Evolutionary conservation across 345 rosid genomes (phyloP).

Genomic region (Ceriops decandra): DNA sequence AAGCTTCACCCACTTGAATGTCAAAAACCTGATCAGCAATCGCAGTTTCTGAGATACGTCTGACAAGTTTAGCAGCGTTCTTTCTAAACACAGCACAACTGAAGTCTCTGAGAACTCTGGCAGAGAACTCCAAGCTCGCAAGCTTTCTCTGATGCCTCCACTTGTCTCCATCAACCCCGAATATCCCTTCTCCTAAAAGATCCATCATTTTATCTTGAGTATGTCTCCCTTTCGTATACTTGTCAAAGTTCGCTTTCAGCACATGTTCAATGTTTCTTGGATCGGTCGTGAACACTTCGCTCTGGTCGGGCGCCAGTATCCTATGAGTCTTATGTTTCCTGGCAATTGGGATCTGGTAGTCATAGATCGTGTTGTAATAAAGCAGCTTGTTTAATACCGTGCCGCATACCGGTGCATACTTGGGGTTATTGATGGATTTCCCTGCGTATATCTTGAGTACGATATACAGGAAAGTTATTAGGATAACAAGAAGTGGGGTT

Average conservation of each 20-base stretch:
- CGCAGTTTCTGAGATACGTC: conserved; percentile 30
- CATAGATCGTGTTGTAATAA: conserved; percentile 41
- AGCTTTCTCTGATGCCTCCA: conserved; percentile 77
- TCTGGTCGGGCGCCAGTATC: conserved; percentile 38
- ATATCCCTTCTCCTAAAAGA: conserved; percentile 61
- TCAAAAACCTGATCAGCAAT: conserved; percentile 39
- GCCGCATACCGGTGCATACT: conserved; percentile 49
- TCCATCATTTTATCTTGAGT: conserved; percentile 27
- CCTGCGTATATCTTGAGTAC: conserved; percentile 33
- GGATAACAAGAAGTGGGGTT: conserved; percentile 17
- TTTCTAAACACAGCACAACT: conserved; percentile 53
- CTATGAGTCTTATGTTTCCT: conserved; percentile 38
- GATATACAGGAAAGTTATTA: conserved; percentile 18
- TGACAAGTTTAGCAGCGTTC: conserved; percentile 42
- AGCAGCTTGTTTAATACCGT: conserved; percentile 38
- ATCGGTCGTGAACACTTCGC: conserved; percentile 52
- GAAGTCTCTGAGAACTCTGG: conserved; percentile 56
- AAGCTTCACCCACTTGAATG: conserved; percentile 43
- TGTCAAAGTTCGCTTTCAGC: conserved; percentile 44
- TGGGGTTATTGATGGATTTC: conserved; percentile 41
- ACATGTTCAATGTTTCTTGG: conserved; percentile 56
- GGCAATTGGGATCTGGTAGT: conserved; percentile 44
- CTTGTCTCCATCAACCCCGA: conserved; percentile 61
- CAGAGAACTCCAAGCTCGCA: conserved; percentile 58
- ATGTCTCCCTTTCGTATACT: conserved; percentile 40